A percentile compares a stretch with the other conserved stretches of the same genome.
These are phyloP conservation scores for Cryomyces minteri DNA, from an alignment of 495 filamentous ascomycete species.

Conservation along the genomic window DNA sequence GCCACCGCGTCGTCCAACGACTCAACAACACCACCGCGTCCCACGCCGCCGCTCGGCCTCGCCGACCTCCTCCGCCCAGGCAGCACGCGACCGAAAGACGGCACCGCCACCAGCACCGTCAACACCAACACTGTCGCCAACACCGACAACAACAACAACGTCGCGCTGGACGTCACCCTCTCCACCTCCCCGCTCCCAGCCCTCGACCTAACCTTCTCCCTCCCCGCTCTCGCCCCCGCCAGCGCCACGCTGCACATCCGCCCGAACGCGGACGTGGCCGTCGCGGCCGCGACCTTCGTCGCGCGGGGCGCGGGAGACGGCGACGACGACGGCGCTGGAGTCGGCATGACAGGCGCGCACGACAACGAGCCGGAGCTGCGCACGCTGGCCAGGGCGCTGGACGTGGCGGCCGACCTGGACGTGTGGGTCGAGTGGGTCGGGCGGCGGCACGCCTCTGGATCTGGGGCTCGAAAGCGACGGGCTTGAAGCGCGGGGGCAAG, in stretches of 20 bases:
- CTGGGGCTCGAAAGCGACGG: background rate
- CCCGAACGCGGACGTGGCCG: constrained; percentile 11
- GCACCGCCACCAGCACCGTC: background rate
- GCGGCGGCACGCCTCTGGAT: background rate
- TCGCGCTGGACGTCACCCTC: constrained; percentile 6
- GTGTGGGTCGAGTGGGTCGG: constrained; percentile 20
- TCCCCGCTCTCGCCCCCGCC: background rate
- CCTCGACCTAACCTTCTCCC: constrained; percentile 5
- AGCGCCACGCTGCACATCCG: constrained; percentile 10
- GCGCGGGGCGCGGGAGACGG: too few relatives aligned
- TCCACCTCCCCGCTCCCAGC: constrained; percentile 3
- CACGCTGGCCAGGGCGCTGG: constrained; percentile 13
- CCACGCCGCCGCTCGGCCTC: background rate
- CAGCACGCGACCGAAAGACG: background rate
- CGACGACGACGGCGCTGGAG: too few relatives aligned
- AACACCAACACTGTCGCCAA: too few relatives aligned
- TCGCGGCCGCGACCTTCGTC: too few relatives aligned
- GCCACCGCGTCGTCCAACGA: too few relatives aligned
- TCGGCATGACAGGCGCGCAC: too few relatives aligned
- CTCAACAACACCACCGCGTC: too few relatives aligned
- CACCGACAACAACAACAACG: too few relatives aligned
- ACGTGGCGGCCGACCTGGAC: constrained; percentile 14
- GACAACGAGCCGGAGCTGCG: too few relatives aligned
- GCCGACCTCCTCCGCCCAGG: background rate
- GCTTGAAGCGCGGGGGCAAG: background rate